Evolutionary conservation across 2,329 filamentous ascomycete genomes (phyloP).

Genomic region (Trichoderma aggressivum): DNA sequence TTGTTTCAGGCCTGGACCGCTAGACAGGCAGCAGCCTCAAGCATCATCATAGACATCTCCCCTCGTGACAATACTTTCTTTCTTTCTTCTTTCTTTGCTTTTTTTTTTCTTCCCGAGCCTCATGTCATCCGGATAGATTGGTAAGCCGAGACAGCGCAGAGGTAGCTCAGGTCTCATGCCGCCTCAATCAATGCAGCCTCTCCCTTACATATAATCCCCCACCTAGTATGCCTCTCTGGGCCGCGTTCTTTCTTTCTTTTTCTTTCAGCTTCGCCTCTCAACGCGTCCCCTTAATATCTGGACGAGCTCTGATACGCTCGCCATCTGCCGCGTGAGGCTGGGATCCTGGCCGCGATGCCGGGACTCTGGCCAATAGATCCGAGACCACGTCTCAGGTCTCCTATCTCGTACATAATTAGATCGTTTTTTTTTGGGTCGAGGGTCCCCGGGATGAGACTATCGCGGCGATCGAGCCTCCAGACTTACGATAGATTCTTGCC

Average conservation of each 20-base stretch:
- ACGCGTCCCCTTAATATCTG: not conserved
- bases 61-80: too few species aligned
- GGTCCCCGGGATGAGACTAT: not conserved
- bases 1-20: not conserved
- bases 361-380: not conserved
- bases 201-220: not conserved
- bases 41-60: not conserved
- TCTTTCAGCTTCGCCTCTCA: not conserved
- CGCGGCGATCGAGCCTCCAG: not conserved
- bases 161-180: not conserved
- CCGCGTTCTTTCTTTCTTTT: not conserved
- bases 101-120: not conserved
- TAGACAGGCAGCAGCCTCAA: not conserved
- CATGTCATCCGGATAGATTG: not conserved
- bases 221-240: not conserved
- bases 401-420: not conserved
- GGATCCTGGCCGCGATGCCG: not conserved
- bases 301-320: not conserved
- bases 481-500: not conserved
- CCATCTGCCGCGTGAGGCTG: not conserved
- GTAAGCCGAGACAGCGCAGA: not conserved
- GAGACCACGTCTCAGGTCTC: not conserved
- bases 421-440: not conserved
- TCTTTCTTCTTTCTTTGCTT: not conserved
- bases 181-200: not conserved